Conservation (phyloP, 805 yeast genomes). For the Hanseniaspora singularis region DNA sequence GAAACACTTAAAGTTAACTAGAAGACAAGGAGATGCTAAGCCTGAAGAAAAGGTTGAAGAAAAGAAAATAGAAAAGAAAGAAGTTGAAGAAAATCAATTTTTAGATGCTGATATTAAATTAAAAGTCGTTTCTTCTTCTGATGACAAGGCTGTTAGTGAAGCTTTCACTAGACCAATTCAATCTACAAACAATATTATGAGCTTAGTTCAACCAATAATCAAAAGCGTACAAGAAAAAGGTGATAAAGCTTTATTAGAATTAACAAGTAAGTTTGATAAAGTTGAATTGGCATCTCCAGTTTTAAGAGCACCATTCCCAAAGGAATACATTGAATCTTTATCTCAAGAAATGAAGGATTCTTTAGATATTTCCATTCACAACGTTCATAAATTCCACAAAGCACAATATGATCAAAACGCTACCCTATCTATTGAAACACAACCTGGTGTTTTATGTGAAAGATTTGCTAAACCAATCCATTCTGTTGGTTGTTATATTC, state of each 20-base stretch:
- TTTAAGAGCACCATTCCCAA: constrained; percentile 76
- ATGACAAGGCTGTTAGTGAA: constrained; percentile 36
- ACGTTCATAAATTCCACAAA: constrained; percentile 81
- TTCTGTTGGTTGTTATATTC: constrained; percentile 88
- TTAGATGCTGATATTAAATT: constrained; percentile 25
- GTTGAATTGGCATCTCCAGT: constrained; percentile 64
- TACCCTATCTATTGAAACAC: constrained; percentile 73
- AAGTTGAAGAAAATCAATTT: constrained; percentile 20
- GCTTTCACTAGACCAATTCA: constrained; percentile 92
- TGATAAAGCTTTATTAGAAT: constrained; percentile 77
- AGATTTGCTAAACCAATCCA: constrained; percentile 93
- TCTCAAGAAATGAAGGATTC: constrained; percentile 68
- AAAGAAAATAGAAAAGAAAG: constrained; percentile 19
- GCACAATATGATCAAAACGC: constrained; percentile 69
- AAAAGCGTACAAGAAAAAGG: constrained; percentile 66
- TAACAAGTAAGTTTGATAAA: constrained; percentile 83
- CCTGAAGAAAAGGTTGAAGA: constrained; percentile 34
- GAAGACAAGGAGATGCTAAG: constrained; percentile 95
- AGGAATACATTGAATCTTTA: constrained; percentile 57
- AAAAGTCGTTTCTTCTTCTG: constrained; percentile 22
- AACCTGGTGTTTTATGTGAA: constrained; percentile 87
- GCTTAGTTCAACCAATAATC: constrained; percentile 80
- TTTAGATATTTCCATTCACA: constrained; percentile 77
- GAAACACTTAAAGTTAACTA: constrained; percentile 74
- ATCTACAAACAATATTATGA: constrained; percentile 83